Evolutionary conservation across 495 filamentous ascomycete genomes (phyloP).

Genomic region (Neurospora sp.): DNA sequence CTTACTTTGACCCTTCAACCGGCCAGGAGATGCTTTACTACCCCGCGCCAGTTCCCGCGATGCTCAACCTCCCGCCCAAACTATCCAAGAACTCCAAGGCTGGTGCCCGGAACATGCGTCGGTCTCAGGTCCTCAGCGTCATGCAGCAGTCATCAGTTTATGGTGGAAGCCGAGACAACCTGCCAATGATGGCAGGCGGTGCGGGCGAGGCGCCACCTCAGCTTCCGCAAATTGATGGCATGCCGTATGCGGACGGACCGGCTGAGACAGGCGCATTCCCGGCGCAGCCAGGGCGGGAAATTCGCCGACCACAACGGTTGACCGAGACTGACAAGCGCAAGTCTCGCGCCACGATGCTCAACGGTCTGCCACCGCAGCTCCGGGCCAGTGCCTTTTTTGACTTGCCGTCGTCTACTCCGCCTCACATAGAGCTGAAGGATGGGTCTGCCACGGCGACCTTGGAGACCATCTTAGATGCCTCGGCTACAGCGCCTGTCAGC

Average conservation of each 20-base stretch:
- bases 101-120: slow-evolving; percentile 54
- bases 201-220: slow-evolving; percentile 4
- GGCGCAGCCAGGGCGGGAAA: slow-evolving; percentile 19
- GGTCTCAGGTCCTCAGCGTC: slow-evolving; percentile 49
- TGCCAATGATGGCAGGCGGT: slow-evolving; percentile 8
- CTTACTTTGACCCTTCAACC: slow-evolving; percentile 53
- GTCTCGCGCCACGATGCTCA: slow-evolving; percentile 31
- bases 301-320: slow-evolving; percentile 19
- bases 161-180: slow-evolving; percentile 6
- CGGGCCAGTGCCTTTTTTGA: slow-evolving; percentile 90
- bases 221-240: slow-evolving; percentile 7
- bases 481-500: slow-evolving; percentile 78
- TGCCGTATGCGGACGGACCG: slow-evolving; percentile 15
- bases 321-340: slow-evolving; percentile 26
- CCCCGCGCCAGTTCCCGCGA: slow-evolving; percentile 85
- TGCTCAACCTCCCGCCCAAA: slow-evolving; percentile 84
- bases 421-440: slow-evolving; percentile 56
- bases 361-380: slow-evolving; percentile 71
- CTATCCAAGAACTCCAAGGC: slow-evolving; percentile 64
- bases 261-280: slow-evolving; percentile 22
- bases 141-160: slow-evolving; percentile 26
- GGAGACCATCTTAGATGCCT: slow-evolving; percentile 92
- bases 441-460: slow-evolving; percentile 80
- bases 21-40: slow-evolving; percentile 85
- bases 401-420: slow-evolving; percentile 40